Percentiles rank a stretch among this genome's conserved stretches.
Evolutionary conservation across 139 green algal species (phyloP).

Genomic region (Volvox africanus): DNA sequence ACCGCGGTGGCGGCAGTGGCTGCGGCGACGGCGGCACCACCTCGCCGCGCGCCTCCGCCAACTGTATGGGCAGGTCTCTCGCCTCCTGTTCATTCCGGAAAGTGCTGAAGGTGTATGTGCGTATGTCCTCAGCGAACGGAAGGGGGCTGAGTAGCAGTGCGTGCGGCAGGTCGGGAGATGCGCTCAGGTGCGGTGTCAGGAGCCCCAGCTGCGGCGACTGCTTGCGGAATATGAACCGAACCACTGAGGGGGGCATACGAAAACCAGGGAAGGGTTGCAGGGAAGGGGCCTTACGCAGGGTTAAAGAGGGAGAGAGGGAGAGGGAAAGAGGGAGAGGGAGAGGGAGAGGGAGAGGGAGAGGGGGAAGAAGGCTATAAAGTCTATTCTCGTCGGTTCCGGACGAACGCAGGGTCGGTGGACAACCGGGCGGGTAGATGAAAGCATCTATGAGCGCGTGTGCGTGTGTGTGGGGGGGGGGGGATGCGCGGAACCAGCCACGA

Average conservation of each 20-base stretch:
- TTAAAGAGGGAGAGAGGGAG: too few species aligned
- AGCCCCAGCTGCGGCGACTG: neutral
- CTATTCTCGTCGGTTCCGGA: too few species aligned
- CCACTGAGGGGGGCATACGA: neutral
- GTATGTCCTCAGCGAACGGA: slow-evolving; percentile 34
- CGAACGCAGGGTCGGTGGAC: too few species aligned
- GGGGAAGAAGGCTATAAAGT: too few species aligned
- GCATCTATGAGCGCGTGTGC: too few species aligned
- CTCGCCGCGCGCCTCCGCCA: slow-evolving; percentile 18
- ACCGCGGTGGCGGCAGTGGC: neutral
- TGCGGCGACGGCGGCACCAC: neutral
- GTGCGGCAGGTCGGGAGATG: slow-evolving; percentile 4
- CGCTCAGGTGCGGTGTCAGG: neutral
- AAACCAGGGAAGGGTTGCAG: neutral
- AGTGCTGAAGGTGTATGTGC: slow-evolving; percentile 13
- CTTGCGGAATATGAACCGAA: slow-evolving; percentile 30
- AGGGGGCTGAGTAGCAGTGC: slow-evolving; percentile 27
- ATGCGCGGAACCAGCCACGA: too few species aligned
- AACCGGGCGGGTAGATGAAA: too few species aligned
- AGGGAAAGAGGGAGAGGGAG: neutral
- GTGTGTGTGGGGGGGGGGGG: too few species aligned
- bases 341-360: neutral
- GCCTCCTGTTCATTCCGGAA: slow-evolving; percentile 12
- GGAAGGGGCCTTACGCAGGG: too few species aligned
- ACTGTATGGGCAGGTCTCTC: neutral